These are phyloP conservation scores for Haematococcus lacustris DNA, from an alignment of 139 green algal species.

Conservation along the genomic window DNA sequence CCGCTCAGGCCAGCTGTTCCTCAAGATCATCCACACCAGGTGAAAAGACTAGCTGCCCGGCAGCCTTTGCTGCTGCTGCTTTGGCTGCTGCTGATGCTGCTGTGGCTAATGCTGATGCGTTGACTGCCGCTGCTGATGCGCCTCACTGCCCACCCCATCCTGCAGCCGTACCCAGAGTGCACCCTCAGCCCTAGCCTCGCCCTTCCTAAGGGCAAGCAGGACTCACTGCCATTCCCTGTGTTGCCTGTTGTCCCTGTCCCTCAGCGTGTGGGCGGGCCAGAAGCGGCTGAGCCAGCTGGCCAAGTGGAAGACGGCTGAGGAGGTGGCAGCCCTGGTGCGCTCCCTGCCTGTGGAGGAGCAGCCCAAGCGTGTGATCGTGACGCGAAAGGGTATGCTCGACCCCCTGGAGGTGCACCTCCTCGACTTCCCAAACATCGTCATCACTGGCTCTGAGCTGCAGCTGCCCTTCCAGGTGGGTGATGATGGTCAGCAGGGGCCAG, in stretches of 20 bases:
- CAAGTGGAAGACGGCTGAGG: constrained; percentile 99
- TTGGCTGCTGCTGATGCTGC: too few relatives aligned
- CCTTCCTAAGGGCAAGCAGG: too few relatives aligned
- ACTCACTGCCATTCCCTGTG: too few relatives aligned
- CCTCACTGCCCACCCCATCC: too few relatives aligned
- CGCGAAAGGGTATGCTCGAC: constrained; percentile 98
- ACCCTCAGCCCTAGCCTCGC: too few relatives aligned
- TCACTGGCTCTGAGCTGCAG: constrained; percentile 97
- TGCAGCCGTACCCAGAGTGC: too few relatives aligned
- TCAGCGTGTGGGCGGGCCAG: constrained; percentile 96
- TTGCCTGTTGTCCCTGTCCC: background rate
- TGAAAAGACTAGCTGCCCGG: too few relatives aligned
- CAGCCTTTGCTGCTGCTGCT: too few relatives aligned
- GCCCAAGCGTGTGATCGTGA: constrained; percentile 99
- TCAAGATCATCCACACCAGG: constrained; percentile 98
- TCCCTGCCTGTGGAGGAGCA: constrained; percentile 98
- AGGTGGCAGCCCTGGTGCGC: constrained; percentile 90
- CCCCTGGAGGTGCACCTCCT: constrained; percentile 98
- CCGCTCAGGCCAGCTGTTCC: constrained; percentile 93
- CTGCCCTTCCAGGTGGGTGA: constrained; percentile 96
- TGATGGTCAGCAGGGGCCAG: too few relatives aligned
- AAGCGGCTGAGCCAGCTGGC: constrained; percentile 97
- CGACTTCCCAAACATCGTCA: constrained; percentile 99
- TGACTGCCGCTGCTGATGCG: too few relatives aligned
- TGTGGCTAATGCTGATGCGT: too few relatives aligned